Evolutionary conservation across 192 early-diverging fungal genomes (phyloP).

Genomic region (Rhizophagus clarus): DNA sequence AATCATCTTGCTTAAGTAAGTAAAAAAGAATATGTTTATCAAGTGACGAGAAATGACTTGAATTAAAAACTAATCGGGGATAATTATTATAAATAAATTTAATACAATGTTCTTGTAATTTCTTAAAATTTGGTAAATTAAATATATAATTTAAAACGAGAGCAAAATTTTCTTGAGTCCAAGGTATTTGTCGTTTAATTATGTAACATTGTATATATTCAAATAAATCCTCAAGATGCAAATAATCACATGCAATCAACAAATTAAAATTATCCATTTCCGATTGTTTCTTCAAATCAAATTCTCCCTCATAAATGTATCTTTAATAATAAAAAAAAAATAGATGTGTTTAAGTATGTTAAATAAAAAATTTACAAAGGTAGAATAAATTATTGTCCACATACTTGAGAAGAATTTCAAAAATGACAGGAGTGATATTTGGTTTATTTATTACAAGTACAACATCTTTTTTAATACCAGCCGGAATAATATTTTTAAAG

Average conservation of each 20-base stretch:
- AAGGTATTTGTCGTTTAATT: neutral
- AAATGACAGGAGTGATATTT: slow-evolving; percentile 14
- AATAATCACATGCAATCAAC: slow-evolving; percentile 4
- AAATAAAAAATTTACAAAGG: too few relatives aligned
- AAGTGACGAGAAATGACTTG: neutral
- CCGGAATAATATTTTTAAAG: neutral
- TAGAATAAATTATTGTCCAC: neutral
- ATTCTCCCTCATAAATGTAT: slow-evolving; percentile 11
- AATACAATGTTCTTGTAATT: slow-evolving; percentile 1
- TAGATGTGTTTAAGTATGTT: too few relatives aligned
- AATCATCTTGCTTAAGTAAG: neutral
- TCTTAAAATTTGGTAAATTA: neutral
- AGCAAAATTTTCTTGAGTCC: slow-evolving; percentile 6
- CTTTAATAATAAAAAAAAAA: too few relatives aligned
- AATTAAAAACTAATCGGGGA: slow-evolving; percentile 6
- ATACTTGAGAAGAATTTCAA: neutral
- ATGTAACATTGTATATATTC: slow-evolving; percentile 1
- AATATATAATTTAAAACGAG: neutral
- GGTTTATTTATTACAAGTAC: neutral
- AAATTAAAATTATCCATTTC: neutral
- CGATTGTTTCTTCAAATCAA: too few relatives aligned
- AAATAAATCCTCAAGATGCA: slow-evolving; percentile 9
- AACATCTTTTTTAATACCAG: neutral
- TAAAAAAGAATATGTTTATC: slow-evolving; percentile 4
- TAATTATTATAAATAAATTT: neutral